A percentile compares a stretch with the other conserved stretches of the same genome.
phyloP scores from a whole-genome alignment of 106 monocot genomes.

The Phalaenopsis aphrodite region DNA sequence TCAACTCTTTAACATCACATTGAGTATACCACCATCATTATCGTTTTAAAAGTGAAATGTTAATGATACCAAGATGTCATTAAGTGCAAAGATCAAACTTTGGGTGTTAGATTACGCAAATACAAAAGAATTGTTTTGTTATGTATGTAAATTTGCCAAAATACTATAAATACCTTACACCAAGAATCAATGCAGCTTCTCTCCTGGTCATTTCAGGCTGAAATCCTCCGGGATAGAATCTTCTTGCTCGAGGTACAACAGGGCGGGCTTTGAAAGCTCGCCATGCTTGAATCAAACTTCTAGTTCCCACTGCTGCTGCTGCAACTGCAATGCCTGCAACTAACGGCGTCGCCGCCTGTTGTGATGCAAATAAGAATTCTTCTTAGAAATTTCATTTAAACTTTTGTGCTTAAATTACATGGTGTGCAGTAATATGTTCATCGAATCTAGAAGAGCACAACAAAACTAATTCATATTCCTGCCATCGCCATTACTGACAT shows the following conservation, averaged over 20 bases:
- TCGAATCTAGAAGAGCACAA: not conserved
- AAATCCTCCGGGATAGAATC: constrained; percentile 87
- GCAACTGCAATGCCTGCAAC: constrained; percentile 43
- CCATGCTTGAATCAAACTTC: constrained; percentile 61
- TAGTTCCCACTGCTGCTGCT: constrained; percentile 55
- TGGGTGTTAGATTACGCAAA: no score
- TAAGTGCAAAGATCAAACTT: no score
- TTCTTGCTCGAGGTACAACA: constrained; percentile 32
- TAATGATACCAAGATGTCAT: no score
- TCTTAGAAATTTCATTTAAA: not conserved
- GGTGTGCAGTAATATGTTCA: no score
- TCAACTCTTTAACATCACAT: no score
- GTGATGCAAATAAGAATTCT: not conserved
- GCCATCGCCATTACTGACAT: no score
- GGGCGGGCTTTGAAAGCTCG: constrained; percentile 57
- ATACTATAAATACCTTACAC: constrained; percentile 46
- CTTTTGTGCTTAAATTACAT: no score
- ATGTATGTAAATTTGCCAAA: not conserved
- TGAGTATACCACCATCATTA: no score
- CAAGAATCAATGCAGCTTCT: constrained; percentile 88
- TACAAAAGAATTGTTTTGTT: no score
- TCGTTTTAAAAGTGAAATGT: no score
- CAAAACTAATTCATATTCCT: not conserved
- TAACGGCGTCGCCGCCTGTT: constrained; percentile 30
- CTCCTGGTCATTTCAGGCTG: constrained; percentile 69